Evolutionary conservation across 202 grass and related monocot genomes (phyloP), one percentile per base, ranked within the genome.

Genomic region (Tripidium arundinaceum): DNA sequence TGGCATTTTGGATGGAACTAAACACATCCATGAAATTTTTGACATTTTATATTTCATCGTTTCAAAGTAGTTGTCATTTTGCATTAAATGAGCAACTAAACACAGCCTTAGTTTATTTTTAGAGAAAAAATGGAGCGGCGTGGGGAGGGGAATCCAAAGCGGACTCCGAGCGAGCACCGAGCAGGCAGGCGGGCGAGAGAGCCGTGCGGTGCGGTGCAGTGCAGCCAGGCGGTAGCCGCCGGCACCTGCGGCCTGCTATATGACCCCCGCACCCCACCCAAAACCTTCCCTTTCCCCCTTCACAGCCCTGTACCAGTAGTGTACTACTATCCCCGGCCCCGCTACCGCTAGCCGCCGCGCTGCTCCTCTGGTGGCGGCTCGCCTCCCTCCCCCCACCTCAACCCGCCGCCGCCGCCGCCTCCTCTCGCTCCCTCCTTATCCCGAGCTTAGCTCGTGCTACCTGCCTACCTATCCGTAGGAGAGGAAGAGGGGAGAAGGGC

Each of bases 291-390:
- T 82, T 85, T 82, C 28, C 49, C 73, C 46, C 59, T 52, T 73
- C 78, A 19, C 71, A 31, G 38, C 72, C 22, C 65, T 63, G 38
- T 60, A 67, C 47, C 65, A 15, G 19, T 64, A 55, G 11, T 0
- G 24, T 59, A 26, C 22, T 61, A 13, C 24, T 71, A 19, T 11
- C 26, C 50, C 70, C 49, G 29, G 29, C 16, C 54, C n/a, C 26
- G 36, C 80, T 63, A 46, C 64, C 45, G 40, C 61, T 71, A 71
- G 77, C 61, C 81, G 73, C 64, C 81, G 19, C 57, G 61, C 83
- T 80, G 61, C 77, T 69, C 50, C 66, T 73, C 80, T 85, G 75
- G 84, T 90, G 91, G 84, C 86, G 86, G 80, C 86, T 90, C 82
- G 79, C 47, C 79, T 84, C 76, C 79, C 83, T 77, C 70, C 81